Evolutionary conservation across 208 protist species (phyloP), one percentile per base, ranked within the genome.

Genomic region (Trypanosoma cruzi): DNA sequence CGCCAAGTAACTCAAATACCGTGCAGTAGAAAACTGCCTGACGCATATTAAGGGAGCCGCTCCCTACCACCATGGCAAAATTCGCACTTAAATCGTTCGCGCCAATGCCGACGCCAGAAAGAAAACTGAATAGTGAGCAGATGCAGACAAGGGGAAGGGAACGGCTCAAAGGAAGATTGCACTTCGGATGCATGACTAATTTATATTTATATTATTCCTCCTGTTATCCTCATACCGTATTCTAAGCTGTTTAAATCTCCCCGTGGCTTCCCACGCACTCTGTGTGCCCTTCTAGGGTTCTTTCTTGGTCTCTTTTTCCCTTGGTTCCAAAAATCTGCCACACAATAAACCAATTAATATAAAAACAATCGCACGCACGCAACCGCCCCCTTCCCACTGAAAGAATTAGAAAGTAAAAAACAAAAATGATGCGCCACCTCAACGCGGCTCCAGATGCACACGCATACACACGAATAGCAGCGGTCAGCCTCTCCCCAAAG

Each of bases 31-130:
- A 73, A 68, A 93, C 92, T 7, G 88, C 86, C 68, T 83, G 75
- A 55, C 65, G 72, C 88, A 96, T 91, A 71, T 90, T 87, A 28
- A 93, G 76, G 18, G 86, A 90, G 56, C 88, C 86, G 71, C 84
- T 94, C 37, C 90, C 90, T 7, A 93, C 84, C 56, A 93, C 88
- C 84, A 92, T 92, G 20, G 90, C 90, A 62, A 96, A 96, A 74
- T 92, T 93, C 18, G 87, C 88, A 59, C 77, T 89, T 24, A 93
- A 76, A 60, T 96, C 88, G 63, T 92, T 92, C 6, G 84, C 90
- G 28, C 90, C 87, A 48, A 95, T 95, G 53, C 90, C 90, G 14
- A 93, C 83, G 28, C 86, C 90, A 61, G 85, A 95, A 53, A 95
- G 73, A 53, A 95, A 95, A 49, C 85, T 90, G 31, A 92, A 77